Percentiles rank a stretch among this genome's conserved stretches.
These are phyloP conservation scores for Diaporthe destruens DNA, from an alignment of 2,329 filamentous ascomycete genomes.

Conservation along the genomic window DNA sequence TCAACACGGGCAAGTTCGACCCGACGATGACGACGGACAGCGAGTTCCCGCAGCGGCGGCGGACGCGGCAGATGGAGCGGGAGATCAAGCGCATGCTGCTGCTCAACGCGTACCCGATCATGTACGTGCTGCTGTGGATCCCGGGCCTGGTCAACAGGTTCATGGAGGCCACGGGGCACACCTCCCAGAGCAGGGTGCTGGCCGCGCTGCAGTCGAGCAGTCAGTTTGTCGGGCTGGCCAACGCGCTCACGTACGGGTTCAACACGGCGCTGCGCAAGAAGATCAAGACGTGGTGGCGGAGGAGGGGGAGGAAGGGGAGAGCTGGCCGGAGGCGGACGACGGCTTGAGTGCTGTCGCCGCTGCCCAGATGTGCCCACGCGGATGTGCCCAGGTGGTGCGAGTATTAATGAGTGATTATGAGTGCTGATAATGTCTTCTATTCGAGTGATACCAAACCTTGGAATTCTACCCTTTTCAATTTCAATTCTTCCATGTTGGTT, in stretches of 20 bases:
- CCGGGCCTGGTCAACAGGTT: slow-evolving; percentile 53
- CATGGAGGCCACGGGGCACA: slow-evolving; percentile 47
- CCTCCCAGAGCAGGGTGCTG: slow-evolving; percentile 23
- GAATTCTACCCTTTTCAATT: not conserved
- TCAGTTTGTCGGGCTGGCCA: slow-evolving; percentile 54
- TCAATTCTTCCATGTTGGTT: not conserved
- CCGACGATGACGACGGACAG: slow-evolving; percentile 17
- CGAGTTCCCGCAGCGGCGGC: slow-evolving; percentile 43
- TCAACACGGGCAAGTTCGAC: slow-evolving; percentile 38
- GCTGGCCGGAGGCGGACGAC: not conserved
- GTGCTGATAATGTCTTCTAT: slow-evolving; percentile 30
- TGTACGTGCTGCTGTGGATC: slow-evolving; percentile 55
- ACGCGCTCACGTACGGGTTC: slow-evolving; percentile 55
- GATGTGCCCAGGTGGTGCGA: no score
- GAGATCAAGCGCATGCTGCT: slow-evolving; percentile 52
- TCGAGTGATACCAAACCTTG: slow-evolving; percentile 29
- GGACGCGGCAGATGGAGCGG: slow-evolving; percentile 44
- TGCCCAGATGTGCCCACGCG: no score
- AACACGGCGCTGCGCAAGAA: slow-evolving; percentile 49
- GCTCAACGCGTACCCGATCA: slow-evolving; percentile 54
- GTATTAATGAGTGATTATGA: slow-evolving; percentile 21
- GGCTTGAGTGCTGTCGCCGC: not conserved
- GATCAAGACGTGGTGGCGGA: slow-evolving; percentile 32
- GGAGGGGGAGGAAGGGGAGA: slow-evolving; percentile 1
- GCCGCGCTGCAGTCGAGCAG: slow-evolving; percentile 51